phyloP scores from a whole-genome alignment of 176 grass and related monocot genomes.

The Musa acuminata region DNA sequence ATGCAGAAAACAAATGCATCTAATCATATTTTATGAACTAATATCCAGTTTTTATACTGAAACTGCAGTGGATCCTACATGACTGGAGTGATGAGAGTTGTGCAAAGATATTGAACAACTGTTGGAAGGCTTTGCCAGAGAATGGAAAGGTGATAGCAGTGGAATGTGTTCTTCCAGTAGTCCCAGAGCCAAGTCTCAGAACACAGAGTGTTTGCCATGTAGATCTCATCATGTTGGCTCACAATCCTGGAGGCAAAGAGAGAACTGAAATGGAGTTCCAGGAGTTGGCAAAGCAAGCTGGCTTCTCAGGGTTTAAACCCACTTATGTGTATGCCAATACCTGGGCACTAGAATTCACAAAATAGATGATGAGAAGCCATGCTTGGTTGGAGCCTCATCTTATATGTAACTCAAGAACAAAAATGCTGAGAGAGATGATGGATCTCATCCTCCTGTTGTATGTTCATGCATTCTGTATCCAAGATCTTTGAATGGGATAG shows the following conservation, averaged over 20 bases:
- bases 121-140: conserved; percentile 16
- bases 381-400: no score
- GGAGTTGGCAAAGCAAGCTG: conserved; percentile 43
- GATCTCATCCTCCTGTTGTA: no score
- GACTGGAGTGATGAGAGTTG: conserved; percentile 35
- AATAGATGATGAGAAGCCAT: conserved; percentile 25
- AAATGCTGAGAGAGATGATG: no score
- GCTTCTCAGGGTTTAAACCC: conserved; percentile 43
- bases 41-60: background rate
- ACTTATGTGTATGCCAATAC: conserved; percentile 57
- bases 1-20: no score
- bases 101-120: conserved; percentile 27
- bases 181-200: conserved; percentile 30
- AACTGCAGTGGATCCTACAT: conserved; percentile 27
- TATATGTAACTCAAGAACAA: no score
- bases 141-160: conserved; percentile 27
- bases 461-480: no score
- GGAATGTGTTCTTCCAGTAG: conserved; percentile 35
- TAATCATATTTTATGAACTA: background rate
- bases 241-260: conserved; percentile 91
- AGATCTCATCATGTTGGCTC: conserved; percentile 92
- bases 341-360: conserved; percentile 59
- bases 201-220: conserved; percentile 55
- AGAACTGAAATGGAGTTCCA: conserved; percentile 64
- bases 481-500: no score